A percentile compares a stretch with the other conserved stretches of the same genome.
phyloP scores from a whole-genome alignment of 768 basidiomycete genomes.

The Kwoniella sp. region DNA sequence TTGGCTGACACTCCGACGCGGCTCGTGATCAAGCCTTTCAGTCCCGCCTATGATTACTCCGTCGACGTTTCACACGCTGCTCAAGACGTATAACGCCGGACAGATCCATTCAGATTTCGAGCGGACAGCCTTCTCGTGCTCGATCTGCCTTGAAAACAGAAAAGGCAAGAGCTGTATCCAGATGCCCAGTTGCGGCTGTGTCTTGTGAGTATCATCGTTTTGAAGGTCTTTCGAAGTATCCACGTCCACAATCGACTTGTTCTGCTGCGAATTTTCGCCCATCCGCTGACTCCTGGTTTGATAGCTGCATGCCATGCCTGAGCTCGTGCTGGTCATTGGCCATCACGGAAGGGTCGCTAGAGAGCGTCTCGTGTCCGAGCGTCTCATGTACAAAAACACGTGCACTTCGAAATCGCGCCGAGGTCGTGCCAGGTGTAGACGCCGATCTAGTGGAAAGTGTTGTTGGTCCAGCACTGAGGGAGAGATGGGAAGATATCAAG shows the following conservation, averaged over 20 bases:
- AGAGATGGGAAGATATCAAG: slow-evolving; percentile 76
- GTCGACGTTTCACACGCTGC: slow-evolving; percentile 36
- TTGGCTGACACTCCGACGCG: background rate
- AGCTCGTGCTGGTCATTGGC: slow-evolving; percentile 79
- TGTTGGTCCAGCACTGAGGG: slow-evolving; percentile 66
- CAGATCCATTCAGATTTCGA: slow-evolving; percentile 61
- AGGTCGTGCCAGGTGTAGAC: slow-evolving; percentile 56
- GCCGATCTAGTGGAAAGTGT: slow-evolving; percentile 75
- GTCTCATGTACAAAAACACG: slow-evolving; percentile 71
- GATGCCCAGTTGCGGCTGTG: slow-evolving; percentile 68
- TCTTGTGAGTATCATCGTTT: slow-evolving; percentile 61
- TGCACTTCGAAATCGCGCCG: slow-evolving; percentile 22
- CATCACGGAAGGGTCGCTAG: slow-evolving; percentile 76
- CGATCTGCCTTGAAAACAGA: slow-evolving; percentile 71
- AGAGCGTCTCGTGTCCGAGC: slow-evolving; percentile 77
- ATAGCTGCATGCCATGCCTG: slow-evolving; percentile 71
- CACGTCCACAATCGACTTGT: too few relatives aligned
- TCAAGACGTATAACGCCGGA: slow-evolving; percentile 41
- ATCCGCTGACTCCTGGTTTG: slow-evolving; percentile 4
- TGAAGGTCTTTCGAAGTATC: background rate
- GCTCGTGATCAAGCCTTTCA: slow-evolving; percentile 22
- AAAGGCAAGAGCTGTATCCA: slow-evolving; percentile 77
- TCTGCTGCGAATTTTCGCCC: background rate
- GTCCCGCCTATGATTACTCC: slow-evolving; percentile 32
- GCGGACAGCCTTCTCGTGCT: slow-evolving; percentile 68